phyloP scores from a whole-genome alignment of 1,284 basidiomycete species.

The Thelephora terrestris region DNA sequence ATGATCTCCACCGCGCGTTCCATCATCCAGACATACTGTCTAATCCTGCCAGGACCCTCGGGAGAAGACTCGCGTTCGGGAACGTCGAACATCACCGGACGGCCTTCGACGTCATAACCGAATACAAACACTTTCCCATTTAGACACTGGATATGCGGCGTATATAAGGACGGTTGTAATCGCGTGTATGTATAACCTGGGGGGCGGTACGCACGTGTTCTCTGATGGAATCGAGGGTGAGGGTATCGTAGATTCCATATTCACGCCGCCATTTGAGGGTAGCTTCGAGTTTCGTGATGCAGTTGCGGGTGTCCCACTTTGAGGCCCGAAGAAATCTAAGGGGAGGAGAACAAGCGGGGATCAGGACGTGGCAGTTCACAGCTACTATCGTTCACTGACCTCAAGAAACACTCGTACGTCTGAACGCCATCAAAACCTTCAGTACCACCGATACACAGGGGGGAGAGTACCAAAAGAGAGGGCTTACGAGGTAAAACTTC shows the following conservation, averaged over 20 bases:
- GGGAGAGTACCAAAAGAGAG: neutral
- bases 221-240: constrained; percentile 52
- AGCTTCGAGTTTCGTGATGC: constrained; percentile 53
- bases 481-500: constrained; percentile 62
- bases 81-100: constrained; percentile 72
- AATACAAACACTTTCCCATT: constrained; percentile 69
- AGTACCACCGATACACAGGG: neutral
- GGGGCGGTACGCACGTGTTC: constrained; percentile 42
- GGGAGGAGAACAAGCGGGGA: neutral
- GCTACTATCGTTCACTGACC: constrained; percentile 26
- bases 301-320: constrained; percentile 48
- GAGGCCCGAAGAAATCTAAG: constrained; percentile 57
- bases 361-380: neutral
- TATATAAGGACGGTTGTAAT: neutral
- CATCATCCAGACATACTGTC: constrained; percentile 66
- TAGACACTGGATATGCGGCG: constrained; percentile 33
- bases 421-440: constrained; percentile 10
- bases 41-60: constrained; percentile 63
- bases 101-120: constrained; percentile 60
- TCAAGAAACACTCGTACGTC: constrained; percentile 60
- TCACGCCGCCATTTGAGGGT: constrained; percentile 70
- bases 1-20: constrained; percentile 67
- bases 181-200: neutral
- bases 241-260: constrained; percentile 51
- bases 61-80: constrained; percentile 80